These are phyloP conservation scores for Aspergillus pseudoterreus DNA, from an alignment of 2,329 filamentous ascomycete species.

Conservation along the genomic window DNA sequence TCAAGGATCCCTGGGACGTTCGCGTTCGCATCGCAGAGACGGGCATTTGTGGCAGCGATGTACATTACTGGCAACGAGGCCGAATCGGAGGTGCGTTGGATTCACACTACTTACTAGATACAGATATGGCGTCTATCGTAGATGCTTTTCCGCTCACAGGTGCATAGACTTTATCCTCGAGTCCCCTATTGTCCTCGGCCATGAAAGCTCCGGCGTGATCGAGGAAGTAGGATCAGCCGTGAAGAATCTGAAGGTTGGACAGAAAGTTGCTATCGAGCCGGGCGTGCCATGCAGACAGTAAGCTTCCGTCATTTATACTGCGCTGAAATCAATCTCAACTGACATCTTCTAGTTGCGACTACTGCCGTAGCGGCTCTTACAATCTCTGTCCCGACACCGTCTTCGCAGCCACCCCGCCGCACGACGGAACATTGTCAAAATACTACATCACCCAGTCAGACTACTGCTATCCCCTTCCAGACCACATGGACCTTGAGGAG, in stretches of 20 bases:
- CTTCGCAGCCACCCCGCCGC: slow-evolving; percentile 51
- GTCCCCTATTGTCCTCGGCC: slow-evolving; percentile 37
- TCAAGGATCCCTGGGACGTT: slow-evolving; percentile 36
- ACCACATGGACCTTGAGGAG: slow-evolving; percentile 47
- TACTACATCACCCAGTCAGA: slow-evolving; percentile 48
- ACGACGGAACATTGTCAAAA: slow-evolving; percentile 48
- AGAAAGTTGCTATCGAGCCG: slow-evolving; percentile 23
- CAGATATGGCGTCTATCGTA: too few relatives aligned
- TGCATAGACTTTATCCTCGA: slow-evolving; percentile 40
- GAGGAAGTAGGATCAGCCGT: slow-evolving; percentile 19
- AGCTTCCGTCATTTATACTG: background rate
- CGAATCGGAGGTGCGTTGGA: slow-evolving; percentile 35
- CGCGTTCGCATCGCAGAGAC: slow-evolving; percentile 44
- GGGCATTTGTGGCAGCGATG: slow-evolving; percentile 47
- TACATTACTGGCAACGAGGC: slow-evolving; percentile 43
- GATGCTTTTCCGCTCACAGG: too few relatives aligned
- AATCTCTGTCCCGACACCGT: slow-evolving; percentile 42
- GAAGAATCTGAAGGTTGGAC: slow-evolving; percentile 19
- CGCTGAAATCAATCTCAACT: background rate
- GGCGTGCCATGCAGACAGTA: slow-evolving; percentile 36
- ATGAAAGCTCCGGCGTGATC: slow-evolving; percentile 23
- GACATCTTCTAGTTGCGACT: slow-evolving; percentile 13
- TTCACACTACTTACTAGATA: too few relatives aligned
- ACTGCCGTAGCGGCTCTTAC: slow-evolving; percentile 21
- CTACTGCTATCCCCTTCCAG: slow-evolving; percentile 47